phyloP scores from a whole-genome alignment of 768 basidiomycete species.

The Boletus subcaerulescens region DNA sequence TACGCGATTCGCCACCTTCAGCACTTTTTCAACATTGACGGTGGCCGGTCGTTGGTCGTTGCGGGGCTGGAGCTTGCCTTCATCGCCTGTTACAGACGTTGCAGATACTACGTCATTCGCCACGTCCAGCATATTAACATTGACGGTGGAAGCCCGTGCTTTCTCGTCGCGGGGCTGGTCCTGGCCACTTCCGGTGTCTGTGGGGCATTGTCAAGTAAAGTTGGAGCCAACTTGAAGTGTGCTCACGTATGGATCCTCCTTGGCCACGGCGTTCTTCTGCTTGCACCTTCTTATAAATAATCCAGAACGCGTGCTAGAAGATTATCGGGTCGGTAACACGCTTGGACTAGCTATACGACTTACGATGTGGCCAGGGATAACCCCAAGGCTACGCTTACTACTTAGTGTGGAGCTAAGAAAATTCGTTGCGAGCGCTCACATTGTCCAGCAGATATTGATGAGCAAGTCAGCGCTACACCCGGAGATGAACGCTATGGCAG shows the following conservation, averaged over 20 bases:
- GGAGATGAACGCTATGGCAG: slow-evolving; percentile 70
- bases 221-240: neutral
- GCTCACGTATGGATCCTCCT: slow-evolving; percentile 76
- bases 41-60: too few species aligned
- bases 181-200: slow-evolving; percentile 39
- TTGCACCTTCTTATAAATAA: slow-evolving; percentile 88
- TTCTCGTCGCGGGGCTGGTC: slow-evolving; percentile 31
- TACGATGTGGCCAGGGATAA: slow-evolving; percentile 62
- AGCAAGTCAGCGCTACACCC: slow-evolving; percentile 86
- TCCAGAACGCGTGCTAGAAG: slow-evolving; percentile 76
- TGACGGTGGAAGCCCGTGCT: neutral
- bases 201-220: neutral
- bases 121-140: too few species aligned
- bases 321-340: neutral
- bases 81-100: too few species aligned
- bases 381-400: slow-evolving; percentile 55
- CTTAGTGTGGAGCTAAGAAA: slow-evolving; percentile 1
- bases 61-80: too few species aligned
- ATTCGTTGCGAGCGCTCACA: slow-evolving; percentile 43
- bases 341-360: slow-evolving; percentile 12
- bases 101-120: too few species aligned
- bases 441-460: slow-evolving; percentile 77
- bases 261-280: slow-evolving; percentile 79
- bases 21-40: too few species aligned
- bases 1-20: too few species aligned